These are phyloP conservation scores for Cladosporium oxysporum DNA, from an alignment of 2,329 filamentous ascomycete genomes.

Conservation along the genomic window DNA sequence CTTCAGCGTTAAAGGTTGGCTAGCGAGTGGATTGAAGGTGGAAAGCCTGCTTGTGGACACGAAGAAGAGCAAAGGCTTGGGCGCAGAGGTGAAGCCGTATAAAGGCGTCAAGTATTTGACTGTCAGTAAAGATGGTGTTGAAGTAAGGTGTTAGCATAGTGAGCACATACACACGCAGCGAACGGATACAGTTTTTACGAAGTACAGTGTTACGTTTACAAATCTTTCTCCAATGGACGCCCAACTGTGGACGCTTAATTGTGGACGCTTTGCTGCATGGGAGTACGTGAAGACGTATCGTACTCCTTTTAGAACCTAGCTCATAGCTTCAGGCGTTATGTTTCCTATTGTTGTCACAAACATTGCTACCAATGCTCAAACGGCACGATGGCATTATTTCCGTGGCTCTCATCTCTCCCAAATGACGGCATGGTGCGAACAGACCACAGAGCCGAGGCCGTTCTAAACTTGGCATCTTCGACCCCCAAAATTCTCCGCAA, in stretches of 20 bases:
- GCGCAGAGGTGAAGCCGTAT: constrained; percentile 88
- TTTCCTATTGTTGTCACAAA: background rate
- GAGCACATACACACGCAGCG: background rate
- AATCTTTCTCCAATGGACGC: background rate
- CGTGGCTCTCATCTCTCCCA: background rate
- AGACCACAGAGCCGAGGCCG: constrained; percentile 4
- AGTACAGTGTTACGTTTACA: background rate
- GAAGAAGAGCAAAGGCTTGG: constrained; percentile 82
- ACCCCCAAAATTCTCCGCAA: constrained; percentile 1
- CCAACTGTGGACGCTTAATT: background rate
- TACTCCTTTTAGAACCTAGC: background rate
- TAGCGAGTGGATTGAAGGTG: constrained; percentile 65
- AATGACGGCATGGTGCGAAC: background rate
- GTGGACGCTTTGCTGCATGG: background rate
- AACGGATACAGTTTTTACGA: background rate
- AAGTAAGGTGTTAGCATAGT: constrained; percentile 44
- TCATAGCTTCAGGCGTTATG: background rate
- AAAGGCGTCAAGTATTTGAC: constrained; percentile 98
- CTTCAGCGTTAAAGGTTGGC: constrained; percentile 62
- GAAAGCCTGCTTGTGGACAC: constrained; percentile 64
- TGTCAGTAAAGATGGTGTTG: constrained; percentile 59
- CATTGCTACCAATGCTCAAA: background rate
- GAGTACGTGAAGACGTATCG: background rate
- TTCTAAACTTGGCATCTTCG: background rate
- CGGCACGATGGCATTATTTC: background rate